Percentiles rank a stretch among this genome's conserved stretches.
Conservation (phyloP, 106 monocot genomes). For the Phalaenopsis aphrodite region DNA sequence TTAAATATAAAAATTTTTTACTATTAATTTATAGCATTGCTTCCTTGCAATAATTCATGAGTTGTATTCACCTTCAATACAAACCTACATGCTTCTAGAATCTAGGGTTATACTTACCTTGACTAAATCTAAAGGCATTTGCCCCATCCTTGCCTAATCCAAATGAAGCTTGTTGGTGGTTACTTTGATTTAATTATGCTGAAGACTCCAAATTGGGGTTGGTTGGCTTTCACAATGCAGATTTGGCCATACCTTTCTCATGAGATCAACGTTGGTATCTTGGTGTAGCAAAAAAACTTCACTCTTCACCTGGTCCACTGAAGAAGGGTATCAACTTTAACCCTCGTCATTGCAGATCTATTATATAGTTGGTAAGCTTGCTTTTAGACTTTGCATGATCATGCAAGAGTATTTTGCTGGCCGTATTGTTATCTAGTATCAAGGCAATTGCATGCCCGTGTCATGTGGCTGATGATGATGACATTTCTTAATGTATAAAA, state of each 20-base stretch:
- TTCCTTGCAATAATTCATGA: not conserved
- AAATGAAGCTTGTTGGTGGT: conserved; percentile 41
- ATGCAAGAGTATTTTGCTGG: conserved; percentile 8
- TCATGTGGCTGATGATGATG: not conserved
- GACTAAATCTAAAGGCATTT: conserved; percentile 21
- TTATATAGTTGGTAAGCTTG: conserved; percentile 80
- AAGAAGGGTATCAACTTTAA: conserved; percentile 53
- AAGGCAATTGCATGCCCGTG: conserved; percentile 16
- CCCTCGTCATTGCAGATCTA: conserved; percentile 48
- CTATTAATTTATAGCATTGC: not conserved
- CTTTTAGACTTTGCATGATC: conserved; percentile 33
- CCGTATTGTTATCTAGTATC: conserved; percentile 20
- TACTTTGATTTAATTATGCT: conserved; percentile 54
- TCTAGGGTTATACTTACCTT: conserved; percentile 16
- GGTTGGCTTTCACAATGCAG: conserved; percentile 85
- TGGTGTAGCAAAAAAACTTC: conserved; percentile 60
- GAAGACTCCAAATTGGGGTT: conserved; percentile 68
- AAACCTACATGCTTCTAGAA: conserved; percentile 15
- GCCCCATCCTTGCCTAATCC: conserved; percentile 32
- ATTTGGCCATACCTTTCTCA: conserved; percentile 52
- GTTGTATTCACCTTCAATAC: not conserved
- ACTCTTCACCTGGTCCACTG: conserved; percentile 52
- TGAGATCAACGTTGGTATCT: conserved; percentile 51
- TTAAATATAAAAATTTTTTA: not conserved
- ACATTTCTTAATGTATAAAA: not conserved